Percentiles rank a stretch among this genome's conserved stretches.
Conservation (phyloP, 2,329 filamentous ascomycete genomes). For the Dactylellina sp. region DNA sequence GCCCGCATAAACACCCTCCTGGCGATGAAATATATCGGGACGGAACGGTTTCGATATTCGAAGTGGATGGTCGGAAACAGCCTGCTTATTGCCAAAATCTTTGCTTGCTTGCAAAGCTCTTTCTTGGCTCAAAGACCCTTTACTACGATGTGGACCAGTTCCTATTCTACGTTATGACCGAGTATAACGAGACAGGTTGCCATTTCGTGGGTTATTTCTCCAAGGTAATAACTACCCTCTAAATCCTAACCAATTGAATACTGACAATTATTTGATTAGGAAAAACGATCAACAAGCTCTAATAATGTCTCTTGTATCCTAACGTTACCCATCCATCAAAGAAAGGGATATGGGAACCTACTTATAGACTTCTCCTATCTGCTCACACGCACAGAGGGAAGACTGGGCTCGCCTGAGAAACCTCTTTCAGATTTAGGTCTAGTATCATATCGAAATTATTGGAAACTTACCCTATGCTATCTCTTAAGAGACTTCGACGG, state of each 20-base stretch:
- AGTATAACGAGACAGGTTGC: slow-evolving; percentile 89
- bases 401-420: slow-evolving; percentile 96
- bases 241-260: not conserved
- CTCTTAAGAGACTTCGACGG: slow-evolving; percentile 73
- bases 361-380: slow-evolving; percentile 99
- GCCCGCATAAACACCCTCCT: slow-evolving; percentile 93
- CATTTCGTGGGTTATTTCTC: slow-evolving; percentile 99
- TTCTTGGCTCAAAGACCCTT: slow-evolving; percentile 96
- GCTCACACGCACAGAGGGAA: slow-evolving; percentile 88
- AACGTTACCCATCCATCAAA: slow-evolving; percentile 93
- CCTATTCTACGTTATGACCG: slow-evolving; percentile 95
- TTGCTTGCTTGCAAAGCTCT: slow-evolving; percentile 93
- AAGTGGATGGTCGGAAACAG: slow-evolving; percentile 96
- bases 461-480: slow-evolving; percentile 87
- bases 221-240: slow-evolving; percentile 67
- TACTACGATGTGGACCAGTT: slow-evolving; percentile 99
- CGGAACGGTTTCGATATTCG: slow-evolving; percentile 91
- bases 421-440: slow-evolving; percentile 97
- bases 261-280: slow-evolving; percentile 63
- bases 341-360: slow-evolving; percentile 95
- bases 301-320: slow-evolving; percentile 99
- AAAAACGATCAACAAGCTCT: slow-evolving; percentile 91
- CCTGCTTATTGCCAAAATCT: slow-evolving; percentile 99
- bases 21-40: slow-evolving; percentile 98
- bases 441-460: slow-evolving; percentile 97